Percentiles rank a stretch among this genome's conserved stretches.
Conservation (phyloP, 2,329 filamentous ascomycete genomes). For the Fusarium avenaceum region DNA sequence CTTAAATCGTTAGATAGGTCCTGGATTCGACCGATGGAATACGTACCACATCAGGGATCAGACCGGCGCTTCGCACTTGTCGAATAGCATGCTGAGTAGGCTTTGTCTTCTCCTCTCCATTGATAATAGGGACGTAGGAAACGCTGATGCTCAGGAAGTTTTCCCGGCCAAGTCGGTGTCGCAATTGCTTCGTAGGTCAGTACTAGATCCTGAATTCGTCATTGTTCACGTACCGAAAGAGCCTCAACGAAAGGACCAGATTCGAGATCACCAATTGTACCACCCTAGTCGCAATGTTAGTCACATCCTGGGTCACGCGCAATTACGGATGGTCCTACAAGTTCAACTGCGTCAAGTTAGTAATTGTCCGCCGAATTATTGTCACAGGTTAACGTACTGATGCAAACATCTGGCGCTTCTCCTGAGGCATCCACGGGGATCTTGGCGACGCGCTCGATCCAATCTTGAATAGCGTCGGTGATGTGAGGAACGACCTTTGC, state of each 20-base stretch:
- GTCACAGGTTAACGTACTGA: slow-evolving; percentile 69
- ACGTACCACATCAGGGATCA: slow-evolving; percentile 76
- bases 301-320: not conserved
- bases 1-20: slow-evolving; percentile 56
- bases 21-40: not conserved
- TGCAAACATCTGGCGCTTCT: slow-evolving; percentile 90
- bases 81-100: slow-evolving; percentile 93
- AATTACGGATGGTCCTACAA: slow-evolving; percentile 14
- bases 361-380: not conserved
- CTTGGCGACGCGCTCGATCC: slow-evolving; percentile 87
- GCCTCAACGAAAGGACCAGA: slow-evolving; percentile 90
- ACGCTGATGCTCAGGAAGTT: slow-evolving; percentile 94
- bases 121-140: slow-evolving; percentile 80
- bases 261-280: slow-evolving; percentile 84
- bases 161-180: slow-evolving; percentile 76
- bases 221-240: slow-evolving; percentile 62
- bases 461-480: slow-evolving; percentile 86
- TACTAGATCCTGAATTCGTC: not conserved
- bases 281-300: slow-evolving; percentile 57
- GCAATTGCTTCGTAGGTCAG: slow-evolving; percentile 67
- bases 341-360: slow-evolving; percentile 27
- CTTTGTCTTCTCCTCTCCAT: slow-evolving; percentile 92
- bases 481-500: slow-evolving; percentile 79
- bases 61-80: slow-evolving; percentile 83
- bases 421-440: slow-evolving; percentile 89